Evolutionary conservation across 2,329 filamentous ascomycete species (phyloP), one percentile per base, ranked within the genome.

Genomic region (Neonectria ditissima): DNA sequence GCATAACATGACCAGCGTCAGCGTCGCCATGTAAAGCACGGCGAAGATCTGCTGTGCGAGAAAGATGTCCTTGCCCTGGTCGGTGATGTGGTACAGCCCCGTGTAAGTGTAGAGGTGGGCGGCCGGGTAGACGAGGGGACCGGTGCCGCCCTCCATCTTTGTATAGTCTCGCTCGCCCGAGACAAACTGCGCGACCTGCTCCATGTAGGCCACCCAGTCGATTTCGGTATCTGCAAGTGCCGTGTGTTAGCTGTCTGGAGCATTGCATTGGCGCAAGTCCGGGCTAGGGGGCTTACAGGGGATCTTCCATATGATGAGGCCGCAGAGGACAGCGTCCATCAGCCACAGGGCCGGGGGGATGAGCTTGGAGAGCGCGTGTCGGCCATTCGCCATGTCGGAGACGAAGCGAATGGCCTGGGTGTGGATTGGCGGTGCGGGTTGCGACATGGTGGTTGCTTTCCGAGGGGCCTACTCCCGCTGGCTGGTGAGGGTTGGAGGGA

Each of bases 171-270:
- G 89, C 82, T 98, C 94, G 74, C 96, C 96, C 18, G 87, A 84
- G 48, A 94, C 81, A 74, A 91, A 96, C 71, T 94, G 89, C 43
- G 86, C 81, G 47, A 98, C 85, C 75, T 99, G 96, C 77, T 97
- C 87, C 94, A 99, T 98, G 79, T 99, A 99, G 0, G 96, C 93
- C 63, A 86, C 87, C 95, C 95, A 99, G 80, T 99, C 96, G 75
- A 99, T 99, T 79, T 99, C 96, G 45, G 96, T 99, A 77, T 99
- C 96, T 86, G 69, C 51, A 47, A 30, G 28, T 34, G 13, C 8
- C 11, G 4, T 32, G 34, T 18, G 53, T 70, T 47, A 69, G 65
- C 51, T 65, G 9, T 34, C 18, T 18, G 7, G 54, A 20, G 18
- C 50, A 14, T n/a, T n/a, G n/a, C n/a, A n/a, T n/a, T n/a, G n/a